Conservation (phyloP, 208 protist species). For the Leishmania martiniquensis region DNA sequence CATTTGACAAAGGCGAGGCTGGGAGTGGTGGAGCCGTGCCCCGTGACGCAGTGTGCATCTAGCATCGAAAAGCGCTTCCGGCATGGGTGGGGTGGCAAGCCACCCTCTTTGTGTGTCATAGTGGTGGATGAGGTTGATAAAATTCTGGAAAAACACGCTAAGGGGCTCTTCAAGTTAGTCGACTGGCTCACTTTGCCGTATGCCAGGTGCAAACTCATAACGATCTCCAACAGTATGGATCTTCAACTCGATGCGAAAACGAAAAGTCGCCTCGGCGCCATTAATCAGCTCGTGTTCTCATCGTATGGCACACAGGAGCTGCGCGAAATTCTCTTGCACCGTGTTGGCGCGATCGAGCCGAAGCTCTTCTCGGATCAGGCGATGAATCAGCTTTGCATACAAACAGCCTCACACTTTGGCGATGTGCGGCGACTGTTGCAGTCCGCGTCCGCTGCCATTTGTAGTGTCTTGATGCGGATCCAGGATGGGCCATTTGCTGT, state of each 20-base stretch:
- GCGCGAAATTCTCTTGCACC: constrained; percentile 67
- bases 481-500: constrained; percentile 43
- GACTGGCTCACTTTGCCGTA: constrained; percentile 88
- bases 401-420: constrained; percentile 88
- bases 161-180: constrained; percentile 82
- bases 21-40: constrained; percentile 51
- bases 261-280: constrained; percentile 77
- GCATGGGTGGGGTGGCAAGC: constrained; percentile 55
- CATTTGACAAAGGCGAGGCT: constrained; percentile 73
- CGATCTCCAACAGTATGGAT: constrained; percentile 91
- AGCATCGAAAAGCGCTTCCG: constrained; percentile 82
- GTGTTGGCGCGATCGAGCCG: constrained; percentile 63
- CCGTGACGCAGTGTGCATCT: constrained; percentile 67
- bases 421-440: constrained; percentile 89
- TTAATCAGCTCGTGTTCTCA: constrained; percentile 82
- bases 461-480: constrained; percentile 80
- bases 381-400: constrained; percentile 80
- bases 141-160: constrained; percentile 77
- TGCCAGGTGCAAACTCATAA: constrained; percentile 85
- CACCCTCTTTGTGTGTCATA: constrained; percentile 68
- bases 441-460: constrained; percentile 82
- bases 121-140: constrained; percentile 93
- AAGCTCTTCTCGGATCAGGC: constrained; percentile 84
- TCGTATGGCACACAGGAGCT: constrained; percentile 82
- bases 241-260: constrained; percentile 86